Percentiles rank a stretch among this genome's conserved stretches.
phyloP scores from a whole-genome alignment of 1,284 basidiomycete species.

The Anthracocystis setariae region DNA sequence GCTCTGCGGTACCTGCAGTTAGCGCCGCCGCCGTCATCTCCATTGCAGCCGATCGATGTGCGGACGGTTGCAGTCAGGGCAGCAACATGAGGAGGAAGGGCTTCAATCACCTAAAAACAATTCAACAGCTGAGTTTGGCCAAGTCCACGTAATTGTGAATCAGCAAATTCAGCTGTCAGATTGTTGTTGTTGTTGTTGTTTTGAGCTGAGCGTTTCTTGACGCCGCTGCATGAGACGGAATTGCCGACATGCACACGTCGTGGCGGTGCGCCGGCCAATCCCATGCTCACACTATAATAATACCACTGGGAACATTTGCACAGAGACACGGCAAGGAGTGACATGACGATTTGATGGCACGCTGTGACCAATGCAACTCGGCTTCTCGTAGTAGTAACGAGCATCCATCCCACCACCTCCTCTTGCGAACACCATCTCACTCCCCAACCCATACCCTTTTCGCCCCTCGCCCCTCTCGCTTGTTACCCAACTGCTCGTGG shows the following conservation, averaged over 20 bases:
- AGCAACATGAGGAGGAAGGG: too few relatives aligned
- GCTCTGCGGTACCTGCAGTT: neutral
- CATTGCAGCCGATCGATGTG: neutral
- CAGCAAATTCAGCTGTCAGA: constrained; percentile 5
- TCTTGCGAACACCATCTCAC: neutral
- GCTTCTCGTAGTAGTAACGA: neutral
- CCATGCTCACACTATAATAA: too few relatives aligned
- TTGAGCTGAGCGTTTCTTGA: neutral
- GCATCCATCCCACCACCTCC: neutral
- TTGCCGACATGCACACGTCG: constrained; percentile 1
- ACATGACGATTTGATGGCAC: too few relatives aligned
- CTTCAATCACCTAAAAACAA: too few relatives aligned
- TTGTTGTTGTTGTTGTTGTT: too few relatives aligned
- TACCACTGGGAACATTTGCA: too few relatives aligned
- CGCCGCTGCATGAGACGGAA: neutral
- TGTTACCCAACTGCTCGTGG: too few relatives aligned
- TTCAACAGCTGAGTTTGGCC: neutral
- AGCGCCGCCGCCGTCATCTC: constrained; percentile 6
- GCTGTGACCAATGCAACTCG: neutral
- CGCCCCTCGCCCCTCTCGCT: neutral
- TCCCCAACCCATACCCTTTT: neutral
- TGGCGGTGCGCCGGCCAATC: constrained; percentile 8
- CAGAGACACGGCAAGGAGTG: too few relatives aligned
- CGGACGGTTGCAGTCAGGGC: neutral
- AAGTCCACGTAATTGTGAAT: constrained; percentile 21